Conservation (phyloP, 768 basidiomycete genomes). For the Vararia minispora region DNA sequence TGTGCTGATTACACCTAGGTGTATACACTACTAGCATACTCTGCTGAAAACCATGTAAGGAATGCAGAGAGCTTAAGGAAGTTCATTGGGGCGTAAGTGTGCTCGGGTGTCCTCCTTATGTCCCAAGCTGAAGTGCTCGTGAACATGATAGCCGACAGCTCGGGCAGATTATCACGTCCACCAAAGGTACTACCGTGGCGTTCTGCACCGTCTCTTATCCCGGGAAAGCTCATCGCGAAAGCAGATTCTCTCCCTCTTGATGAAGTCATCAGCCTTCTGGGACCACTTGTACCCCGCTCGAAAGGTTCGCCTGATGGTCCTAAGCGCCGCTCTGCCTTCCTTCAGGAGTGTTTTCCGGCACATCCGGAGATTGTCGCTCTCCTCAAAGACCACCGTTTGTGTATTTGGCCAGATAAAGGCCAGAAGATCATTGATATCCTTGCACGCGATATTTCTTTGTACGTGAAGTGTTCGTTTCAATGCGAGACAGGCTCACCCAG, state of each 20-base stretch:
- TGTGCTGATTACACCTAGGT: no score
- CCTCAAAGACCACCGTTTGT: slow-evolving; percentile 6
- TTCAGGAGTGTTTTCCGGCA: slow-evolving; percentile 9
- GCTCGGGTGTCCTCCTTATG: no score
- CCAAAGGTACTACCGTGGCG: no score
- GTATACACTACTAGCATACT: no score
- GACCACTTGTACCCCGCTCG: slow-evolving; percentile 9
- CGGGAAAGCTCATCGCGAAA: no score
- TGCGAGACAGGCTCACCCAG: background rate
- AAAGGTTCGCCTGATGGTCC: slow-evolving; percentile 2
- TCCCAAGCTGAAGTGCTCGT: no score
- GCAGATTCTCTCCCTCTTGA: slow-evolving; percentile 13
- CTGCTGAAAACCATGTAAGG: no score
- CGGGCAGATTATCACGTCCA: no score
- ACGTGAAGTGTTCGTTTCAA: background rate
- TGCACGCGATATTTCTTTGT: slow-evolving; percentile 13
- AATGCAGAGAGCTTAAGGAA: no score
- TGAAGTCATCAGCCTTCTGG: slow-evolving; percentile 11
- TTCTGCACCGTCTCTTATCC: no score
- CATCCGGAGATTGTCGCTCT: slow-evolving; percentile 9
- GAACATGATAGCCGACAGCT: no score
- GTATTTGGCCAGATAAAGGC: slow-evolving; percentile 12
- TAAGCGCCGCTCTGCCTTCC: slow-evolving; percentile 6
- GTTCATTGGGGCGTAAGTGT: no score
- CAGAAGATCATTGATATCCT: slow-evolving; percentile 13